phyloP scores from a whole-genome alignment of 2,329 filamentous ascomycete genomes.

The Sphaerulina vaccinii region DNA sequence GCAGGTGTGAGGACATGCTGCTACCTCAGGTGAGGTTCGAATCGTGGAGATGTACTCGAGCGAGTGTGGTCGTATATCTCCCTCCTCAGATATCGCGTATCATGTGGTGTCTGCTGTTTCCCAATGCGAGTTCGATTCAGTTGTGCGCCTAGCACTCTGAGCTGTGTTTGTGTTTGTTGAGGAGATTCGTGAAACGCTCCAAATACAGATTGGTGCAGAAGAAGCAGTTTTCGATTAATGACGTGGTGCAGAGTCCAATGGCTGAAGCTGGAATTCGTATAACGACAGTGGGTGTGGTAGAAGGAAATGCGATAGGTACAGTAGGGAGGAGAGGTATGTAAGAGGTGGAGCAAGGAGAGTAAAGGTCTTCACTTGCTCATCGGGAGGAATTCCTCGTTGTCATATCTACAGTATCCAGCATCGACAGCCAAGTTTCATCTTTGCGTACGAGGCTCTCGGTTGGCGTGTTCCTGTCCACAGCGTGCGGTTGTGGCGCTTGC shows the following conservation, averaged over 20 bases:
- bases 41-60: no score
- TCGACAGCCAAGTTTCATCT: not conserved
- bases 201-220: not conserved
- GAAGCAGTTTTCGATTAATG: not conserved
- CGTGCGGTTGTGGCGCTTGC: not conserved
- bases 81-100: no score
- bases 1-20: constrained; percentile 23
- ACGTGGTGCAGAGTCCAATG: not conserved
- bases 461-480: constrained; percentile 1
- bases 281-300: not conserved
- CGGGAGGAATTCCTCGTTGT: not conserved
- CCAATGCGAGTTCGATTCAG: no score
- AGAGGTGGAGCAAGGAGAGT: not conserved
- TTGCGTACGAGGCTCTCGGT: constrained; percentile 2
- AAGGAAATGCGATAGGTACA: not conserved
- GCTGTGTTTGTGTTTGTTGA: not conserved
- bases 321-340: not conserved
- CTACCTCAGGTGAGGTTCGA: not conserved
- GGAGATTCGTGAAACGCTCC: not conserved
- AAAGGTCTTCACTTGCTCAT: no score
- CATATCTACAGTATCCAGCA: not conserved
- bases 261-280: not conserved
- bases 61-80: no score
- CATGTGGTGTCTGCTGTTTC: no score
- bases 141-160: no score